A percentile compares a stretch with the other conserved stretches of the same genome.
Conservation (phyloP, 495 filamentous ascomycete species). For the Chaetomium cochliodes region DNA sequence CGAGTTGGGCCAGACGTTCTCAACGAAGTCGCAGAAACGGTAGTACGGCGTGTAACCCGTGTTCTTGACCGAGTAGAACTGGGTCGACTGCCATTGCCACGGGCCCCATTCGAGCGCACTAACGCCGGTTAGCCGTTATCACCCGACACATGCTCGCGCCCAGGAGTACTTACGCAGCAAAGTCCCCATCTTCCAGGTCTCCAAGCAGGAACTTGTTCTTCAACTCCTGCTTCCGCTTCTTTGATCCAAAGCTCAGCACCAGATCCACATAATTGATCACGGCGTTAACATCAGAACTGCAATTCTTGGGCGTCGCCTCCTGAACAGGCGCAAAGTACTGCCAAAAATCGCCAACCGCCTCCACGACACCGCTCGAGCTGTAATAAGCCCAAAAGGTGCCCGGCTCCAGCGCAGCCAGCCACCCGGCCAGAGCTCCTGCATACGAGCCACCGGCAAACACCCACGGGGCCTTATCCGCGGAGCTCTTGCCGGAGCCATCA, state of each 20-base stretch:
- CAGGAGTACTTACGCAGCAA: slow-evolving; percentile 47
- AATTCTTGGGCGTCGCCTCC: slow-evolving; percentile 63
- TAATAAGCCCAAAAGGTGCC: slow-evolving; percentile 70
- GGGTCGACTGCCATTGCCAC: slow-evolving; percentile 56
- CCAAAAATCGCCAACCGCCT: slow-evolving; percentile 64
- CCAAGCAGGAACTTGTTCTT: slow-evolving; percentile 60
- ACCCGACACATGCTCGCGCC: no score
- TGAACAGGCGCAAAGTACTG: slow-evolving; percentile 64
- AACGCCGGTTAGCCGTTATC: slow-evolving; percentile 4
- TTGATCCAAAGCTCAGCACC: slow-evolving; percentile 44
- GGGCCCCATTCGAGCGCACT: slow-evolving; percentile 55
- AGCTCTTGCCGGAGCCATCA: slow-evolving; percentile 52
- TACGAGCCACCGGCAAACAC: slow-evolving; percentile 64
- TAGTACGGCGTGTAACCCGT: slow-evolving; percentile 31
- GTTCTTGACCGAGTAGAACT: slow-evolving; percentile 39
- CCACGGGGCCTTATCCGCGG: slow-evolving; percentile 59
- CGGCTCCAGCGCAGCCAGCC: slow-evolving; percentile 58
- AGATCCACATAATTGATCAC: slow-evolving; percentile 60
- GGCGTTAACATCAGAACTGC: slow-evolving; percentile 54
- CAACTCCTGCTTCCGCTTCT: slow-evolving; percentile 47
- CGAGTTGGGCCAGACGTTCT: slow-evolving; percentile 35
- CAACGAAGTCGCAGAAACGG: slow-evolving; percentile 39
- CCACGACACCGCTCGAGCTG: slow-evolving; percentile 60
- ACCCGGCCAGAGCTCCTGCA: slow-evolving; percentile 61
- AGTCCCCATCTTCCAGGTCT: slow-evolving; percentile 57